Percentiles rank a stretch among this genome's conserved stretches.
These are phyloP conservation scores for Claviceps purpurea DNA, from an alignment of 2,329 filamentous ascomycete genomes.

Conservation along the genomic window DNA sequence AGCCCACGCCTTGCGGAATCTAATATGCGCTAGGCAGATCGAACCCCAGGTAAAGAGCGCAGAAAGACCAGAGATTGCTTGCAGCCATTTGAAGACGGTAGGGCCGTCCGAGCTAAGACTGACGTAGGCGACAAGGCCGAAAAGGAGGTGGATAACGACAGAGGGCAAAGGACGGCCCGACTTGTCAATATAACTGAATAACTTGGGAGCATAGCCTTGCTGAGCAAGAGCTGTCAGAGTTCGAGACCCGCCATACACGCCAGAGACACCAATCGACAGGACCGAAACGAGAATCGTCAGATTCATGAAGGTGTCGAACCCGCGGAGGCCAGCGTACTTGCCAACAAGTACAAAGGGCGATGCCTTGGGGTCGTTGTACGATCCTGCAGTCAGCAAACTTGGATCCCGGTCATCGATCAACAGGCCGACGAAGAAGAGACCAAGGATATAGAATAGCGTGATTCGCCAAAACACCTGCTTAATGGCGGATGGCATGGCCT, in stretches of 20 bases:
- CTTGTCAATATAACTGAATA: constrained; percentile 45
- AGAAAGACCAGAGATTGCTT: constrained; percentile 47
- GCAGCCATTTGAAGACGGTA: constrained; percentile 47
- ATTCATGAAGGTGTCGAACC: constrained; percentile 45
- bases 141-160: constrained; percentile 31
- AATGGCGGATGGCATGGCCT: constrained; percentile 65
- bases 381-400: constrained; percentile 25
- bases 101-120: constrained; percentile 28
- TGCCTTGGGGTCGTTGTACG: constrained; percentile 23
- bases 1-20: constrained; percentile 48
- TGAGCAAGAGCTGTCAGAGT: constrained; percentile 46
- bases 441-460: constrained; percentile 40
- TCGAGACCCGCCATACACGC: constrained; percentile 45
- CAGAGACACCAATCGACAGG: constrained; percentile 44
- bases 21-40: constrained; percentile 50
- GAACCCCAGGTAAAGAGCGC: constrained; percentile 52
- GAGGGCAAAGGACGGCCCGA: constrained; percentile 41
- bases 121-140: constrained; percentile 33
- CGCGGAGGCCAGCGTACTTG: constrained; percentile 36
- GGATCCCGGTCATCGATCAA: constrained; percentile 32
- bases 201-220: constrained; percentile 42
- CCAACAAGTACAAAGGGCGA: constrained; percentile 48
- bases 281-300: constrained; percentile 45
- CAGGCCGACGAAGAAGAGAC: constrained; percentile 38
- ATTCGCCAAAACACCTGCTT: constrained; percentile 61